Evolutionary conservation across 192 early-diverging fungal genomes (phyloP).

Genomic region (Coemansia sp.): DNA sequence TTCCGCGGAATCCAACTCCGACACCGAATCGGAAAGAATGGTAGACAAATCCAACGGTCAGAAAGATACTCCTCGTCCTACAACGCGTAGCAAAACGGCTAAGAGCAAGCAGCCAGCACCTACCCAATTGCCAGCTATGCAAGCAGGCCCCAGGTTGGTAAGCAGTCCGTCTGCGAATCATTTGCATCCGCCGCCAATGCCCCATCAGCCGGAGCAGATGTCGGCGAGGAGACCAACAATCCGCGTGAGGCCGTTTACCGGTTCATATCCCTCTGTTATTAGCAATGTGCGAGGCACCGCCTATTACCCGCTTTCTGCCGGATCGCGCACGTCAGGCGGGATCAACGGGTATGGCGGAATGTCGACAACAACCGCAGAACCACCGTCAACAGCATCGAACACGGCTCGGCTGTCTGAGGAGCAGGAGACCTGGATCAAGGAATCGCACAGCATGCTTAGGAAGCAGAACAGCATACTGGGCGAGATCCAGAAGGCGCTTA

Average conservation of each 20-base stretch:
- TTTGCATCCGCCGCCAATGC: neutral
- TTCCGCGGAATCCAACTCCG: neutral
- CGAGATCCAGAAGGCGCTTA: slow-evolving; percentile 24
- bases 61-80: no score
- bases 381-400: neutral
- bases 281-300: neutral
- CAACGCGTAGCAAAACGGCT: neutral
- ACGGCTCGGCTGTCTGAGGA: slow-evolving; percentile 21
- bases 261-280: neutral
- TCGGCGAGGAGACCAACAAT: slow-evolving; percentile 26
- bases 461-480: slow-evolving; percentile 27
- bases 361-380: neutral
- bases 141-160: neutral
- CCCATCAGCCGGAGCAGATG: neutral
- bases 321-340: neutral
- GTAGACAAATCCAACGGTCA: slow-evolving; percentile 9
- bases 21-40: neutral
- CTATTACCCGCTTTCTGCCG: slow-evolving; percentile 7
- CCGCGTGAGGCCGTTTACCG: slow-evolving; percentile 29
- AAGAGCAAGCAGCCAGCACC: neutral
- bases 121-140: neutral
- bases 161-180: neutral
- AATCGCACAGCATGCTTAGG: slow-evolving; percentile 43
- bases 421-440: slow-evolving; percentile 33
- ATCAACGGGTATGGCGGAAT: neutral